Evolutionary conservation across 2,329 filamentous ascomycete species (phyloP).

Genomic region (Alternaria gansuensis): DNA sequence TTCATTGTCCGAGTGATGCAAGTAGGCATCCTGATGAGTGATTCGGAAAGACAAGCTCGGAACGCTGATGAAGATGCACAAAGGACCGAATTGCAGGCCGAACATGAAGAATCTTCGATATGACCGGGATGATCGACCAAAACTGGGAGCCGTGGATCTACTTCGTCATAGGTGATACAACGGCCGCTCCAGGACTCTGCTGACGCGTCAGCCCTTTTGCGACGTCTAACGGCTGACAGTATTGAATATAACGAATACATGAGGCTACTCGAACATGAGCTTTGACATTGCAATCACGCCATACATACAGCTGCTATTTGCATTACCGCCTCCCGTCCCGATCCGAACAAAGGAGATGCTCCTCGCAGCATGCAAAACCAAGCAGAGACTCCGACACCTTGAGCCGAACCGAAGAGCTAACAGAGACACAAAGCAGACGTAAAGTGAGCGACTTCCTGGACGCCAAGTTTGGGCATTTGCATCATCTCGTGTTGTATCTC

Average conservation of each 20-base stretch:
- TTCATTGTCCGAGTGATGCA: not conserved
- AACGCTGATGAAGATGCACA: not conserved
- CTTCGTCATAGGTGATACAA: slow-evolving; percentile 1
- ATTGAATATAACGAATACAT: not conserved
- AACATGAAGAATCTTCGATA: not conserved
- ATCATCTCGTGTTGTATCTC: slow-evolving; percentile 40
- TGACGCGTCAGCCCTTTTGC: slow-evolving; percentile 3
- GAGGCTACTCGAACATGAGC: slow-evolving; percentile 12
- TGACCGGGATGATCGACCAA: slow-evolving; percentile 3
- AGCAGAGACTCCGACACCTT: slow-evolving; percentile 36
- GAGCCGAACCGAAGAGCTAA: slow-evolving; percentile 27
- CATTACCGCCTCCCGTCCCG: slow-evolving; percentile 41
- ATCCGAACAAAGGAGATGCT: slow-evolving; percentile 31
- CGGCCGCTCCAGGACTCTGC: slow-evolving; percentile 1
- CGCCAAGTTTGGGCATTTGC: slow-evolving; percentile 45
- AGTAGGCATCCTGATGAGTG: not conserved
- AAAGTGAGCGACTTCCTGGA: slow-evolving; percentile 47
- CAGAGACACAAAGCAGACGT: slow-evolving; percentile 40
- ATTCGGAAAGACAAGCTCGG: not conserved
- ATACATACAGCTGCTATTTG: slow-evolving; percentile 42
- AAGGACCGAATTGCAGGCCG: slow-evolving; percentile 5
- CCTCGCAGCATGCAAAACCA: slow-evolving; percentile 46
- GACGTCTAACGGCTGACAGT: not conserved
- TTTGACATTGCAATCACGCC: slow-evolving; percentile 29
- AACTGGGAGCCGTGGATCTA: slow-evolving; percentile 6